Evolutionary conservation across 768 basidiomycete genomes (phyloP), one percentile per base, ranked within the genome.

Genomic region (Lactarius indigo): DNA sequence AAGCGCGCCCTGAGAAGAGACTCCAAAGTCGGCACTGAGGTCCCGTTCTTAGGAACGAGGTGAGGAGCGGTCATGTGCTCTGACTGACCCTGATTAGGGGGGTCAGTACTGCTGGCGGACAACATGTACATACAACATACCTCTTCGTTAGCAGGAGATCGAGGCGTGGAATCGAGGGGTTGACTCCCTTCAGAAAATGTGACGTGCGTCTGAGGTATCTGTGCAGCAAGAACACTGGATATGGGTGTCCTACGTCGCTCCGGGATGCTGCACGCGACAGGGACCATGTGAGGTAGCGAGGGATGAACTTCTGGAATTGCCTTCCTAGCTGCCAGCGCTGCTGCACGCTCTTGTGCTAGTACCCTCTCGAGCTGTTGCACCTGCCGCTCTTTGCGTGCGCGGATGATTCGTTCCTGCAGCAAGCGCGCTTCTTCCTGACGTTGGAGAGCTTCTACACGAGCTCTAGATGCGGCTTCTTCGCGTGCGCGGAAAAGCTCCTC

Each of bases 401-500:
- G 66, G 6, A 31, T 23, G 18, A 50, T 20, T 31, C 44, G 35
- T 1, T 28, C 66, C 0, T 5, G 56, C 7, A 33, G 54, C 15
- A 59, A 30, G 26, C 59, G 62, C 6, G 39, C 63, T 28, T 31
- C 39, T 59, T 64, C 60, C 28, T 50, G 56, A 9, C 56, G 62
- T 20, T 5, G 15, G 13, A 59, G n/a, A 50, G 63, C 56, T 31
- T 61, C 64, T 4, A 41, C 52, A 6, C 57, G 57, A 4, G 63
- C 65, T 4, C 37, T 63, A 18, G 35, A 6, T 10, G 26, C 20
- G 23, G 57, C 65, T 28, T 61, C 64, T 18, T 66, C 57, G 8
- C 61, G 64, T 2, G 57, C 41, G 9, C 65, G 63, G 17, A 64
- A n/a, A 2, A 39, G 4, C 44, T 71, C 65, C 17, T 70, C 50